Percentiles rank a stretch among this genome's conserved stretches.
Conservation (phyloP, 208 protist genomes). For the Trypanosoma theileri region DNA sequence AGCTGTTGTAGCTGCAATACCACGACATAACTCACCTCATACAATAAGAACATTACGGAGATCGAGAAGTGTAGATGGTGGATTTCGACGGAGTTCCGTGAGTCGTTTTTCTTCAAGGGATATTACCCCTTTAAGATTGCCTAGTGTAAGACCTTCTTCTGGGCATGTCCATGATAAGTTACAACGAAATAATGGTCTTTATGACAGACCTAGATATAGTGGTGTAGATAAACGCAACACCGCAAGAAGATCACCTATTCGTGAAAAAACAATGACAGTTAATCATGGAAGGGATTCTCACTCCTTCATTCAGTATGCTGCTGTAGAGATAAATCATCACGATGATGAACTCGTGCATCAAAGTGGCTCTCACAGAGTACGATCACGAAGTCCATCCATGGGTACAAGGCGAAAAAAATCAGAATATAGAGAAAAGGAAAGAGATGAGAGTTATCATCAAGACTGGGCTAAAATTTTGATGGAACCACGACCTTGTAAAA, state of each 20-base stretch:
- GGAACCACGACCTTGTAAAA: constrained; percentile 46
- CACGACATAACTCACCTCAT: constrained; percentile 11
- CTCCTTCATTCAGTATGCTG: no score
- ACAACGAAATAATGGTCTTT: no score
- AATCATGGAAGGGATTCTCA: no score
- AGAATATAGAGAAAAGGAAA: constrained; percentile 2
- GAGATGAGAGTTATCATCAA: background rate
- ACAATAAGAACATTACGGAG: background rate
- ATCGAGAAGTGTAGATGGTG: constrained; percentile 17
- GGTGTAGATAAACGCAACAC: no score
- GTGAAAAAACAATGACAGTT: no score
- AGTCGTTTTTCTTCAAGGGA: background rate
- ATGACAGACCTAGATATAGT: no score
- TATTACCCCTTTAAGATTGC: background rate
- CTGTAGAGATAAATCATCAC: no score
- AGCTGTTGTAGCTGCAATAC: constrained; percentile 17
- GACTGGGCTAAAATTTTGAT: constrained; percentile 12
- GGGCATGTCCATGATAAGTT: no score
- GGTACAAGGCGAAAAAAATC: background rate
- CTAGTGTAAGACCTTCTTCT: background rate
- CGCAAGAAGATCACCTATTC: no score
- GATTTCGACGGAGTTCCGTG: background rate
- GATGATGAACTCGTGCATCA: no score
- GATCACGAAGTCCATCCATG: no score
- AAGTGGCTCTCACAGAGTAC: no score